A percentile compares a stretch with the other conserved stretches of the same genome.
These are phyloP conservation scores for Microthlaspi erraticum DNA, from an alignment of 345 rosid genomes.

Conservation along the genomic window DNA sequence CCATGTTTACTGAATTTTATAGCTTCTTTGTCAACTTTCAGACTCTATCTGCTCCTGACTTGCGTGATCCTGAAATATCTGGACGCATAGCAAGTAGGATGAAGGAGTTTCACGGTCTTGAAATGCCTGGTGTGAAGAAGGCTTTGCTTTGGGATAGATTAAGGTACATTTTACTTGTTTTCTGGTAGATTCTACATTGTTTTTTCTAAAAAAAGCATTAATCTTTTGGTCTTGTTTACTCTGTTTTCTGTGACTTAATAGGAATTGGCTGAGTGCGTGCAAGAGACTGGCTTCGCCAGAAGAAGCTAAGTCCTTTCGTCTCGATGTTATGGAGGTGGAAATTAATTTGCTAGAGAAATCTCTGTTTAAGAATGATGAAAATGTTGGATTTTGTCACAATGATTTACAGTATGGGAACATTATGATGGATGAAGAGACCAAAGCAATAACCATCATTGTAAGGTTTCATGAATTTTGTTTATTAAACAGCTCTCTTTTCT, in stretches of 20 bases:
- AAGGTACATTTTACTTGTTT: constrained; percentile 52
- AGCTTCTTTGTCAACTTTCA: constrained; percentile 38
- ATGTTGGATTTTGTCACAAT: constrained; percentile 84
- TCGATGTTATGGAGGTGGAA: constrained; percentile 68
- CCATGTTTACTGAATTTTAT: not conserved
- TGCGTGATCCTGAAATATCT: constrained; percentile 76
- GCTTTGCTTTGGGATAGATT: constrained; percentile 79
- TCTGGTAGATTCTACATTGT: constrained; percentile 16
- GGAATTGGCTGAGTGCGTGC: constrained; percentile 74
- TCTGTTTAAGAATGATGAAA: constrained; percentile 51
- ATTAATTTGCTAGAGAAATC: constrained; percentile 61
- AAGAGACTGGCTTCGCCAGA: constrained; percentile 63
- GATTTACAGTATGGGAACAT: constrained; percentile 97
- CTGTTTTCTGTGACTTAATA: constrained; percentile 32
- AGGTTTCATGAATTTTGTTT: constrained; percentile 43
- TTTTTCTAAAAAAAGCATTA: not conserved
- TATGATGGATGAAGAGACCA: constrained; percentile 88
- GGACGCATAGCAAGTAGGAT: constrained; percentile 74
- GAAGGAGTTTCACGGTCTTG: constrained; percentile 86
- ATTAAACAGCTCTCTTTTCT: not conserved
- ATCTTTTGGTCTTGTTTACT: not conserved
- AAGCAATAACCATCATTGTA: constrained; percentile 84
- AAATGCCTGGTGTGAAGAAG: constrained; percentile 67
- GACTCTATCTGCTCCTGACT: constrained; percentile 84
- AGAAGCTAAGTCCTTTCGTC: constrained; percentile 67